Evolutionary conservation across 2,329 filamentous ascomycete genomes (phyloP), one percentile per base, ranked within the genome.

Genomic region (Coniochaeta hoffmannii): DNA sequence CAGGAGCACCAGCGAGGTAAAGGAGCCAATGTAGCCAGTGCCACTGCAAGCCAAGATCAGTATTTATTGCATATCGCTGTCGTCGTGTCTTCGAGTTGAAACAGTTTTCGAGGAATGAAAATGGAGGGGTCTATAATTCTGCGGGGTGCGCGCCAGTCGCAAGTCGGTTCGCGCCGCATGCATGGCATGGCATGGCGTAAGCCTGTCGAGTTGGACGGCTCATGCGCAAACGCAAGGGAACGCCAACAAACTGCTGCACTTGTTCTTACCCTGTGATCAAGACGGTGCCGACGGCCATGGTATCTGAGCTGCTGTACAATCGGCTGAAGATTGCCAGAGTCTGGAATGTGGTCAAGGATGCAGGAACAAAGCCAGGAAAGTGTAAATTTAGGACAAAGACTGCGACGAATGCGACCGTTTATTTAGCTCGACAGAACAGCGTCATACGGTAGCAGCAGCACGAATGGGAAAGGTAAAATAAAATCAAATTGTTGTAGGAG

Each of bases 21-120:
- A 97, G 53, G 93, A 97, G 71, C 94, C 94, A 74, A 99, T 99
- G 81, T 99, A 99, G 77, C 94, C 94, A 62, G 92, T 96, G 68
- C 94, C 94, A 82, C 94, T 97, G 70, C 58, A 64, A 63, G 49
- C 49, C 49, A 50, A 26, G 32, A n/a, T 53, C 34, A 53, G 31
- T 35, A 46, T 46, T 28, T n/a, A 46, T 46, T 5, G 10, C 34
- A 11, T n/a, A n/a, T 12, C 15, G 34, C 12, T 32, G 22, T 19
- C 10, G 41, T 17, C 24, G 41, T n/a, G 41, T 28, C 41, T 28
- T 15, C 19, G 14, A 28, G 14, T 24, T 15, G 15, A 22, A 46
- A n/a, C n/a, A n/a, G n/a, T n/a, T n/a, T n/a, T n/a, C 41, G 12
- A n/a, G 2, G 34, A n/a, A 32, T 8, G 34, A 11, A 36, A 15